A percentile compares a stretch with the other conserved stretches of the same genome.
These are phyloP conservation scores for Talaromyces sp. DNA, from an alignment of 2,329 filamentous ascomycete species.

Conservation along the genomic window DNA sequence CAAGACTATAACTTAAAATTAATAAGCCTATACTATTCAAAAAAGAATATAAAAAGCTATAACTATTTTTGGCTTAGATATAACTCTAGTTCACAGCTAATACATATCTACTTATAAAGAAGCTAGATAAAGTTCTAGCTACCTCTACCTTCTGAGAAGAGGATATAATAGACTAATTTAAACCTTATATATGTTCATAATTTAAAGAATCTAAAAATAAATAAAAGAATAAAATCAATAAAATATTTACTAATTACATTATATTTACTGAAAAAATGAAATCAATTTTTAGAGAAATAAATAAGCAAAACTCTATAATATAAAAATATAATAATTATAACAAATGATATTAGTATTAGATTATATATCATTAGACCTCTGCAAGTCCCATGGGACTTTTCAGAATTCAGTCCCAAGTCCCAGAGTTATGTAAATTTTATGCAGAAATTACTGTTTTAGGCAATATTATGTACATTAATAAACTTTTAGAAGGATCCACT, in stretches of 20 bases:
- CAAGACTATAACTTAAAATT: too few species aligned
- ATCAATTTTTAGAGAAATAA: not conserved
- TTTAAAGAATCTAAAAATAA: not conserved
- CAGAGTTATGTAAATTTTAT: too few species aligned
- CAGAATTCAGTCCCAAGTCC: too few species aligned
- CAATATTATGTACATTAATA: too few species aligned
- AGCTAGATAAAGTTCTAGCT: not conserved
- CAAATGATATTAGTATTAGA: not conserved
- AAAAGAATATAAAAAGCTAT: too few species aligned
- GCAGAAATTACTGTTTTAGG: too few species aligned
- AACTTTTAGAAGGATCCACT: too few species aligned
- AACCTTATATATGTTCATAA: not conserved
- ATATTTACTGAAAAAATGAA: not conserved
- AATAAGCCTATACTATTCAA: too few species aligned
- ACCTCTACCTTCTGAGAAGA: not conserved
- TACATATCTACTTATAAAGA: too few species aligned
- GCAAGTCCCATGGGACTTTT: too few species aligned
- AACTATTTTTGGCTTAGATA: too few species aligned
- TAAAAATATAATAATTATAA: not conserved
- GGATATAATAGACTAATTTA: not conserved
- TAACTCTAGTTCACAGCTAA: too few species aligned
- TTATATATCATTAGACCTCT: not conserved
- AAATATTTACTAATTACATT: not conserved
- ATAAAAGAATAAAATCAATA: not conserved
- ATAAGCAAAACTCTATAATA: not conserved